These are phyloP conservation scores for Globisporangium iwayamae DNA, from an alignment of 352 stramenopile genomes.

Conservation along the genomic window DNA sequence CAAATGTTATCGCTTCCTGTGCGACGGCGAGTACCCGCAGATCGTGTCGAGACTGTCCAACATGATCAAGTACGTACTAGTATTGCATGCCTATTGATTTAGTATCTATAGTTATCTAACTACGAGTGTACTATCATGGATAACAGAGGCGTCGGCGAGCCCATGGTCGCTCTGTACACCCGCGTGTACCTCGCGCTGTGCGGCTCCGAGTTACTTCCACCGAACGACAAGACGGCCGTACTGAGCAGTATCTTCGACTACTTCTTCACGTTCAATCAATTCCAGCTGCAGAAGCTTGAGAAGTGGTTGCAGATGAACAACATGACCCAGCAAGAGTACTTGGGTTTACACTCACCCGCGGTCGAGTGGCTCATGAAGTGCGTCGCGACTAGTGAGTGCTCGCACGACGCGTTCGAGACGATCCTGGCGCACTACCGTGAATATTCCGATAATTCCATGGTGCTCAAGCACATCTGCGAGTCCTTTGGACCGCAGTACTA, in stretches of 20 bases:
- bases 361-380: constrained; percentile 87
- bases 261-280: constrained; percentile 83
- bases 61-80: constrained; percentile 76
- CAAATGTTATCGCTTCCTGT: constrained; percentile 88
- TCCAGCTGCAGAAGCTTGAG: constrained; percentile 48
- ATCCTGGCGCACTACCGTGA: constrained; percentile 80
- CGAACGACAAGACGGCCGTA: constrained; percentile 41
- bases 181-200: constrained; percentile 79
- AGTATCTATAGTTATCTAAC: not conserved
- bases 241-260: constrained; percentile 87
- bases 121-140: constrained; percentile 7
- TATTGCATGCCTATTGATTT: constrained; percentile 3
- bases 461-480: constrained; percentile 84
- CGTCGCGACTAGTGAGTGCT: constrained; percentile 27
- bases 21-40: constrained; percentile 83
- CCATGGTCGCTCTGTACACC: constrained; percentile 84
- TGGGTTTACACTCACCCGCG: constrained; percentile 78
- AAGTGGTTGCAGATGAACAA: constrained; percentile 47
- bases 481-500: constrained; percentile 69
- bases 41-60: constrained; percentile 81
- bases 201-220: constrained; percentile 53
- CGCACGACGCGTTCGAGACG: constrained; percentile 51
- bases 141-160: constrained; percentile 79
- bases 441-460: constrained; percentile 85
- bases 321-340: constrained; percentile 60